A percentile compares a stretch with the other conserved stretches of the same genome.
These are phyloP conservation scores for Macaranga tanarius DNA, from an alignment of 441 rosid genomes.

Conservation along the genomic window DNA sequence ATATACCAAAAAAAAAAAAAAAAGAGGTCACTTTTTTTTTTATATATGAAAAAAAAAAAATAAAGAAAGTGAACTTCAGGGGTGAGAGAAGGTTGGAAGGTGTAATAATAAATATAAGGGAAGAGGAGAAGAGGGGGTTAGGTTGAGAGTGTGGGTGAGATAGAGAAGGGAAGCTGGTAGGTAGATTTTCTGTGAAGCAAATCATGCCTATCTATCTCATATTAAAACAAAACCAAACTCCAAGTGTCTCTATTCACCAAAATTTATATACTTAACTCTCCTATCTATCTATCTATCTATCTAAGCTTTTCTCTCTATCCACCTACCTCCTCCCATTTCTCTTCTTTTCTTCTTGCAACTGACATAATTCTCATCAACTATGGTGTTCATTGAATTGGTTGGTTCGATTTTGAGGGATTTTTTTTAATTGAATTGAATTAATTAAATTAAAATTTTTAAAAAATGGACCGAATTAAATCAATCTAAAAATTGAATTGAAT, in stretches of 20 bases:
- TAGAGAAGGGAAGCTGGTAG: not conserved
- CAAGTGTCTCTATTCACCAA: not conserved
- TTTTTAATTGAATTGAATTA: no score
- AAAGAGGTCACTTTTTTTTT: no score
- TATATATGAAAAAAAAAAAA: no score
- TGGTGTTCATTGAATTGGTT: no score
- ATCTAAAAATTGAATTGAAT: no score
- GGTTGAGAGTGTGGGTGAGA: slow-evolving; percentile 41
- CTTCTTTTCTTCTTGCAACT: no score
- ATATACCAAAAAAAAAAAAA: no score
- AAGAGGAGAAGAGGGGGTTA: slow-evolving; percentile 20
- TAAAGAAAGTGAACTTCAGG: not conserved
- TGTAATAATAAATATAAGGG: slow-evolving; percentile 5
- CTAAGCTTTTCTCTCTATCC: not conserved
- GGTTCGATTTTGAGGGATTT: no score
- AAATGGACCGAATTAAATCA: no score
- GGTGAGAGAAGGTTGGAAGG: not conserved
- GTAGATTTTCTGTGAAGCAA: not conserved
- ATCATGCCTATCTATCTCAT: slow-evolving; percentile 14
- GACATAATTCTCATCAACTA: not conserved
- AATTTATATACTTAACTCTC: not conserved
- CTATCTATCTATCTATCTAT: no score
- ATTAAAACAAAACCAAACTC: not conserved
- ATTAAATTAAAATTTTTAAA: no score
- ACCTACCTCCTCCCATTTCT: not conserved